phyloP scores from a whole-genome alignment of 1,284 basidiomycete species.

The Ganoderma leucocontextum region DNA sequence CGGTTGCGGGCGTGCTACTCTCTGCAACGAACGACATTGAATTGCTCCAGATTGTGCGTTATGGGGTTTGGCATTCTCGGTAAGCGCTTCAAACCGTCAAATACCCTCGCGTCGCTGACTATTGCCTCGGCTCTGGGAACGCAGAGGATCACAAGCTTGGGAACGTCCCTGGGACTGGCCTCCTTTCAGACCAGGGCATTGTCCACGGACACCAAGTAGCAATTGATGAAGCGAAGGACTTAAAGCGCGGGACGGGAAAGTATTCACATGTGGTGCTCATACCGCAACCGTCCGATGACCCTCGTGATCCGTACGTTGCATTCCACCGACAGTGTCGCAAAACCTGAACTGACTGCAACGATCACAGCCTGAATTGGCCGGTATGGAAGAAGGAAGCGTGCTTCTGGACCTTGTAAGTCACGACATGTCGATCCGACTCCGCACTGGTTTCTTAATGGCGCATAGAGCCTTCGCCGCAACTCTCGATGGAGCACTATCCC shows the following conservation, averaged over 20 bases:
- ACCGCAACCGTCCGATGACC: constrained; percentile 56
- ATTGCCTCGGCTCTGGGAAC: background rate
- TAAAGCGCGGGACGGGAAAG: constrained; percentile 51
- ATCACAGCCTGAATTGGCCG: constrained; percentile 52
- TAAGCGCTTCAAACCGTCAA: constrained; percentile 24
- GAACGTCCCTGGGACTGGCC: constrained; percentile 53
- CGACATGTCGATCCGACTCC: background rate
- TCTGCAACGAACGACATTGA: background rate
- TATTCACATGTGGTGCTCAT: constrained; percentile 51
- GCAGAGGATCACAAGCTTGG: constrained; percentile 47
- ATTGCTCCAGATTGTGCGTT: background rate
- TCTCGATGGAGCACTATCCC: constrained; percentile 52
- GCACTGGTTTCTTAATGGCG: background rate
- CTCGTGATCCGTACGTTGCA: constrained; percentile 48
- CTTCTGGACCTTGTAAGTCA: constrained; percentile 50
- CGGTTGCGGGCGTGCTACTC: background rate
- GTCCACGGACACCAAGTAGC: constrained; percentile 47
- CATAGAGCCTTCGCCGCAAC: constrained; percentile 49
- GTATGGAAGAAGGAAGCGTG: constrained; percentile 55
- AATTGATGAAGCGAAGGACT: constrained; percentile 42
- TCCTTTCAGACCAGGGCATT: constrained; percentile 49
- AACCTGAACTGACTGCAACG: background rate
- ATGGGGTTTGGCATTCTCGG: constrained; percentile 53
- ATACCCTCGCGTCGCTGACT: background rate
- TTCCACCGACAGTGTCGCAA: background rate